Conservation (phyloP, 116 monocot genomes). For the Cymodocea nodosa region DNA sequence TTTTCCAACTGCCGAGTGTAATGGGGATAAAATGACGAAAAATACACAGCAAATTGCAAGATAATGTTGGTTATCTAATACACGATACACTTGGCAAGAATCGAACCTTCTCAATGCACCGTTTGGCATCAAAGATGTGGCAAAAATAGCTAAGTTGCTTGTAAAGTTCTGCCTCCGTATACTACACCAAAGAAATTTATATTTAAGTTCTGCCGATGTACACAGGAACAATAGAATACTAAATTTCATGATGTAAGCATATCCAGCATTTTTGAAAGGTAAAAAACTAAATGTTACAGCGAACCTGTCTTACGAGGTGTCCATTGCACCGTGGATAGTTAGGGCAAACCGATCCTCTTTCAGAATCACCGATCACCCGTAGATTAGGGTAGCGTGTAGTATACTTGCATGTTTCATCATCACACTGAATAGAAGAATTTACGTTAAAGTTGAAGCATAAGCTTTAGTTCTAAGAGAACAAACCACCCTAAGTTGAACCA, state of each 20-base stretch:
- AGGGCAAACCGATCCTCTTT: constrained; percentile 81
- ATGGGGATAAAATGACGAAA: neutral
- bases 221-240: too few species aligned
- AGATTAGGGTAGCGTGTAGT: constrained; percentile 53
- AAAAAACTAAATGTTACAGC: neutral
- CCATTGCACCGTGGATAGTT: constrained; percentile 84
- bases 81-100: neutral
- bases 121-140: constrained; percentile 47
- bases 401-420: constrained; percentile 82
- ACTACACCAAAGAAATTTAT: constrained; percentile 25
- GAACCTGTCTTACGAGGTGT: constrained; percentile 65
- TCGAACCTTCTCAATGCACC: constrained; percentile 62
- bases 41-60: neutral
- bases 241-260: neutral
- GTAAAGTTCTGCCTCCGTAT: constrained; percentile 78
- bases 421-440: constrained; percentile 34
- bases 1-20: constrained; percentile 34
- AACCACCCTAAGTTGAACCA: neutral
- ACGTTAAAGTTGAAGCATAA: neutral
- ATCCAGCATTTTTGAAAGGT: neutral
- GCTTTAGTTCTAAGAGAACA: neutral
- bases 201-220: neutral
- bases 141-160: constrained; percentile 81
- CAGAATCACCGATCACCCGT: constrained; percentile 71
- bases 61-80: neutral